Evolutionary conservation across 768 basidiomycete species (phyloP).

Genomic region (Tubosaeta sp.): DNA sequence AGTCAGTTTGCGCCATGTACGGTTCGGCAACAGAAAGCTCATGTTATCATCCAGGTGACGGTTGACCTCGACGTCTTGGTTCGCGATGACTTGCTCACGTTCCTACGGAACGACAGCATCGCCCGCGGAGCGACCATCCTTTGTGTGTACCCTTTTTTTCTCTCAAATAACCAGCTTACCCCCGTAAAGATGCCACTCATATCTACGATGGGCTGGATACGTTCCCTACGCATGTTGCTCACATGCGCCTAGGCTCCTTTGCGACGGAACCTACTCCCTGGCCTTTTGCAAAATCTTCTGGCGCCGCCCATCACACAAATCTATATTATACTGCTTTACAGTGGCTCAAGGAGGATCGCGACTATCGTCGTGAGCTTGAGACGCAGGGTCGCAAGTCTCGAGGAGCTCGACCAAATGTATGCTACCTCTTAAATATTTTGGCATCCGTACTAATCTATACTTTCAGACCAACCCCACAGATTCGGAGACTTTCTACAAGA

Average conservation of each 20-base stretch:
- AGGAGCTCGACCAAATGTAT: slow-evolving; percentile 58
- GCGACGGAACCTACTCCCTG: slow-evolving; percentile 65
- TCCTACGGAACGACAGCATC: slow-evolving; percentile 81
- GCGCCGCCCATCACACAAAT: slow-evolving; percentile 21
- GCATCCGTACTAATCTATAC: slow-evolving; percentile 2
- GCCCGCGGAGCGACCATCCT: slow-evolving; percentile 81
- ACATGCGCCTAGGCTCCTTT: slow-evolving; percentile 83
- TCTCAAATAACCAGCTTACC: slow-evolving; percentile 5
- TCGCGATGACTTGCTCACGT: slow-evolving; percentile 82
- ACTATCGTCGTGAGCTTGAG: slow-evolving; percentile 57
- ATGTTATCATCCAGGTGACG: slow-evolving; percentile 59
- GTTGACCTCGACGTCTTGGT: slow-evolving; percentile 97
- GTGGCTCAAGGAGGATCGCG: slow-evolving; percentile 86
- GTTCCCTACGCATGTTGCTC: slow-evolving; percentile 93
- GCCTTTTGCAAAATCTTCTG: slow-evolving; percentile 41
- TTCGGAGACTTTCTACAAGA: slow-evolving; percentile 81
- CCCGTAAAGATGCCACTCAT: slow-evolving; percentile 79
- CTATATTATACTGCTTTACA: slow-evolving; percentile 74
- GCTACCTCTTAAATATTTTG: slow-evolving; percentile 17
- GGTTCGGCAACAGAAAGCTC: background rate
- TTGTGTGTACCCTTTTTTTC: slow-evolving; percentile 44
- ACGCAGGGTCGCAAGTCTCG: slow-evolving; percentile 50
- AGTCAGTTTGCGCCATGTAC: slow-evolving; percentile 39
- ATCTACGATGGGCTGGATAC: slow-evolving; percentile 89
- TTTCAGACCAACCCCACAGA: slow-evolving; percentile 59